Conservation (phyloP, 257 asterid genomes). For the Verbascum thapsus region DNA sequence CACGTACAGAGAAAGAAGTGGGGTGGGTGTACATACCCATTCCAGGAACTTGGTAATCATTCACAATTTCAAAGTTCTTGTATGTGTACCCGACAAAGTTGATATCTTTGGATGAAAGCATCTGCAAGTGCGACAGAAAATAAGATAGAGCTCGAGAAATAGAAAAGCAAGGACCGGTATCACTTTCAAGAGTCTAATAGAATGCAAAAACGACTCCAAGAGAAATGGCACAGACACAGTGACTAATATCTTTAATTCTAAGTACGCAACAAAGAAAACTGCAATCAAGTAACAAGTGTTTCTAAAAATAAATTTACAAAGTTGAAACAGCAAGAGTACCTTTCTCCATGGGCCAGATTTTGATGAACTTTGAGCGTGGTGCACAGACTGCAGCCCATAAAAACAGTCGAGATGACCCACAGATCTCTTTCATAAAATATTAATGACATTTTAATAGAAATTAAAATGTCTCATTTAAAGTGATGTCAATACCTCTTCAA, state of each 20-base stretch:
- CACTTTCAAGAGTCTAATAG: slow-evolving; percentile 8
- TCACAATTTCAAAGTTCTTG: slow-evolving; percentile 96
- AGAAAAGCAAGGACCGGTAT: slow-evolving; percentile 13
- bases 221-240: no score
- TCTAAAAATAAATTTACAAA: slow-evolving; percentile 25
- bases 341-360: slow-evolving; percentile 98
- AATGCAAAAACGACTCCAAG: no score
- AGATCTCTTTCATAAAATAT: slow-evolving; percentile 14
- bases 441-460: slow-evolving; percentile 5
- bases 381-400: slow-evolving; percentile 61
- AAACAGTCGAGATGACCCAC: slow-evolving; percentile 30
- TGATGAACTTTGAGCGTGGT: slow-evolving; percentile 59
- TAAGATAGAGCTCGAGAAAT: slow-evolving; percentile 23
- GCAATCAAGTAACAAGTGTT: no score
- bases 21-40: slow-evolving; percentile 55
- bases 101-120: slow-evolving; percentile 95
- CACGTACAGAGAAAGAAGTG: slow-evolving; percentile 19
- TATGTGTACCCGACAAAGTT: slow-evolving; percentile 97
- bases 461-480: slow-evolving; percentile 14
- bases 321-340: slow-evolving; percentile 46
- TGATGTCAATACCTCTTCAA: slow-evolving; percentile 67
- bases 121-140: slow-evolving; percentile 46
- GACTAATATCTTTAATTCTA: no score
- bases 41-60: slow-evolving; percentile 95
- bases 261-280: no score